Evolutionary conservation across 1,284 basidiomycete genomes (phyloP), one percentile per base, ranked within the genome.

Genomic region (Ganoderma boninense): DNA sequence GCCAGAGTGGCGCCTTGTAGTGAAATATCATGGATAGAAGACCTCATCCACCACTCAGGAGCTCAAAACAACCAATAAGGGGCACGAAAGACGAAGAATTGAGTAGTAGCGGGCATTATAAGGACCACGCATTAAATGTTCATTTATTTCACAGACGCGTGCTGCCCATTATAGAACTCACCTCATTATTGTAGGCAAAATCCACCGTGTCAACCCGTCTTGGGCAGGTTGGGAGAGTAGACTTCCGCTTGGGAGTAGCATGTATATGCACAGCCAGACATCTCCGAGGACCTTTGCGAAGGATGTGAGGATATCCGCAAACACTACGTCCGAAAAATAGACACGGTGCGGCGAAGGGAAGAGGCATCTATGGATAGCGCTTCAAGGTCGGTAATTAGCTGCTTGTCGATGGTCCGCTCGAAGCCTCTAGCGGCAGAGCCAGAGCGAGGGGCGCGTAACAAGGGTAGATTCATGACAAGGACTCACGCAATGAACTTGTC

Each of bases 231-330:
- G 85, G 4, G 85, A 81, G 26, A 93, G 83, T 35, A 96, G 85
- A 75, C 92, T 95, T 57, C 93, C 92, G 43, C 93, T 89, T 11
- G 92, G 92, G 69, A 93, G 81, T 66, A 95, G 81, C 96, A 95
- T 92, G 79, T 89, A 92, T 2, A 92, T 77, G 1, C 95, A 96
- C 32, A 98, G 84, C 94, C 95, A 99, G 62, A 97, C 85, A 77
- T 99, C 97, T 20, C 97, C 98, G 46, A 99, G 85, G 38, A 99
- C 97, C 83, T 98, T 98, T 56, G 98, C 97, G 76, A 96, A 98
- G 0, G 96, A 98, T 0, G 98, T 99, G 77, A 98, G 89, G 71
- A 98, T 90, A 86, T 99, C 98, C 67, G 97, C 97, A 69, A 98
- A 90, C 61, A 99, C 89, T 61, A 99, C 91, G 78, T 99, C 97